Evolutionary conservation across 2,329 filamentous ascomycete genomes (phyloP).

Genomic region (Leptographium procerum): DNA sequence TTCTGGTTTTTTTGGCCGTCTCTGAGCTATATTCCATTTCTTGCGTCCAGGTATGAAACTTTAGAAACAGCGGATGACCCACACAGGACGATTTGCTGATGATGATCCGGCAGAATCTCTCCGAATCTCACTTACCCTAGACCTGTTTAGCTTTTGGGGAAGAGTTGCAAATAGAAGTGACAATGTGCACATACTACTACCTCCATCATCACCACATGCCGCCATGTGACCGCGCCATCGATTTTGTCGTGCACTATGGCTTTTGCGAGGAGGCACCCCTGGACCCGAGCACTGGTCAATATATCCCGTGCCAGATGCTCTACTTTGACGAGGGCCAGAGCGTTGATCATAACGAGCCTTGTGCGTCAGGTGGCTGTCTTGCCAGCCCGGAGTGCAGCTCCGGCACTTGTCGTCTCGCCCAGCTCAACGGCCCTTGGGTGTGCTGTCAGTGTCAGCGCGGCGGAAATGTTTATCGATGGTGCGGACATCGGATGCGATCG

Average conservation of each 20-base stretch:
- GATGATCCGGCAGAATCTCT: too few species aligned
- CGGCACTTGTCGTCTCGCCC: conserved; percentile 35
- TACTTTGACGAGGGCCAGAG: conserved; percentile 21
- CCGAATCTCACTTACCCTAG: neutral
- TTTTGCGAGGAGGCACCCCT: conserved; percentile 11
- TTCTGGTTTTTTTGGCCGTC: too few species aligned
- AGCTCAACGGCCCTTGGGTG: conserved; percentile 35
- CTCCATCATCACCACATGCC: conserved; percentile 35
- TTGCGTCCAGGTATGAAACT: too few species aligned
- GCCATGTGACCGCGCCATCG: conserved; percentile 8
- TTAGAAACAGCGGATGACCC: too few species aligned
- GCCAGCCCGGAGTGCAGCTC: conserved; percentile 33
- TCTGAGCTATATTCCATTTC: too few species aligned
- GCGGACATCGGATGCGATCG: conserved; percentile 31
- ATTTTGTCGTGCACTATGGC: conserved; percentile 12
- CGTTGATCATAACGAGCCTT: conserved; percentile 30
- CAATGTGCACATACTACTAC: conserved; percentile 40
- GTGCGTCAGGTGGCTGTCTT: conserved; percentile 33
- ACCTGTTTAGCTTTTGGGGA: too few species aligned
- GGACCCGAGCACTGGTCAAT: conserved; percentile 6
- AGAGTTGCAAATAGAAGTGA: neutral
- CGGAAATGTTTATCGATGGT: conserved; percentile 33
- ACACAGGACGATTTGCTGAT: too few species aligned
- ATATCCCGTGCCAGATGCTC: conserved; percentile 18
- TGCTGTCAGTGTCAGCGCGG: conserved; percentile 38